These are phyloP conservation scores for Mucor lusitanicus DNA, from an alignment of 371 early-diverging fungal species.

Conservation along the genomic window DNA sequence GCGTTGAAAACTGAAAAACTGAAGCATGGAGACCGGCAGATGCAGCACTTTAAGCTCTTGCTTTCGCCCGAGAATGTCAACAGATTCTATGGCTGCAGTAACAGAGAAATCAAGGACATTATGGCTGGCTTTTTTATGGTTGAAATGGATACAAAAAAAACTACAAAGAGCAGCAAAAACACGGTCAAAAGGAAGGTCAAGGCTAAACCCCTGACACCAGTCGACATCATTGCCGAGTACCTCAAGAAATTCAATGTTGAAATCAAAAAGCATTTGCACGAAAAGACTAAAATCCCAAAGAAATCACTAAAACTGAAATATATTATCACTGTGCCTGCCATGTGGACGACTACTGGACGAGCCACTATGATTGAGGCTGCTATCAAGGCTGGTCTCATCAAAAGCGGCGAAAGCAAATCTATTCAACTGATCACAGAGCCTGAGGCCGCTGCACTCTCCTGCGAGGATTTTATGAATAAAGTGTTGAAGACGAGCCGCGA, in stretches of 20 bases:
- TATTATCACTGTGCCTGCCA: constrained; percentile 29
- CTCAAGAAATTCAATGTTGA: not conserved
- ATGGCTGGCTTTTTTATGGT: not conserved
- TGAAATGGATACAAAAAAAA: not conserved
- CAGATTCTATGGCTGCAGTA: not conserved
- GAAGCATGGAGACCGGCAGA: not conserved
- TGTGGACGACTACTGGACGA: constrained; percentile 43
- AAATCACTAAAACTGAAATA: not conserved
- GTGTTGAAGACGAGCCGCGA: not conserved
- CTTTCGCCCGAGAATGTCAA: not conserved
- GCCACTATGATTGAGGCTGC: constrained; percentile 41
- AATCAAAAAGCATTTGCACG: not conserved
- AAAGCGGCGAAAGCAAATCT: constrained; percentile 26
- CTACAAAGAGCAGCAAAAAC: not conserved
- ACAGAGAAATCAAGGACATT: not conserved
- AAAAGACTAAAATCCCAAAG: not conserved
- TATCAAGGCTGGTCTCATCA: constrained; percentile 33
- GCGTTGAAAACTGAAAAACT: not conserved
- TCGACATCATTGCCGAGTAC: constrained; percentile 2
- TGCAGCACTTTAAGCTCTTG: not conserved
- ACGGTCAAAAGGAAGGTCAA: too few relatives aligned
- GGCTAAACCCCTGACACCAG: not conserved
- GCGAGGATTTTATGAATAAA: constrained; percentile 9
- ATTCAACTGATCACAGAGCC: constrained; percentile 52
- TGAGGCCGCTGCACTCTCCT: constrained; percentile 42